Conservation (phyloP, 306 rosid species). For the Betula pendula region DNA sequence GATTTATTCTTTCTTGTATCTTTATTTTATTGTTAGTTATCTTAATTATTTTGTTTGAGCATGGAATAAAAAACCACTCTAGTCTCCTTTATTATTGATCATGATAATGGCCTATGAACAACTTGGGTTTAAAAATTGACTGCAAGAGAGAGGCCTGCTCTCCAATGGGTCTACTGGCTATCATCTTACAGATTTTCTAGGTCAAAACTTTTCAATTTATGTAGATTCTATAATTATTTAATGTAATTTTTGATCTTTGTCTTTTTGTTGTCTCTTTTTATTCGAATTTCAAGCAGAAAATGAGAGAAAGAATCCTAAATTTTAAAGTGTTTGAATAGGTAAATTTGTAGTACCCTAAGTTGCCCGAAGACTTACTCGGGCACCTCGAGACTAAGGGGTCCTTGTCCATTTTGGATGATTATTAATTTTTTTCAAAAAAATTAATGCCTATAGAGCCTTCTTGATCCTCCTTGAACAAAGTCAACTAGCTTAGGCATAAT, state of each 20-base stretch:
- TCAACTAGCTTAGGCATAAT: conserved; percentile 43
- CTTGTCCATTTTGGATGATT: conserved; percentile 12
- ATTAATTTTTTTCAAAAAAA: neutral
- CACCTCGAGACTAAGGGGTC: no score
- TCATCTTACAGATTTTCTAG: conserved; percentile 25
- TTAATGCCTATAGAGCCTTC: neutral
- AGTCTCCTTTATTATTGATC: conserved; percentile 30
- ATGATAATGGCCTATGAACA: conserved; percentile 17
- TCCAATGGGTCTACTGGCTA: conserved; percentile 19
- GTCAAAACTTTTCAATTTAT: conserved; percentile 31
- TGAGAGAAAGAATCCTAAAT: no score
- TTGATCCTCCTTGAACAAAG: conserved; percentile 32
- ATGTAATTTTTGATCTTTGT: neutral
- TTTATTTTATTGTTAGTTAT: conserved; percentile 29
- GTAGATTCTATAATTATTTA: conserved; percentile 19
- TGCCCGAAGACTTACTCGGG: no score
- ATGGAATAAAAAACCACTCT: conserved; percentile 13
- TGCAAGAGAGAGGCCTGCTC: conserved; percentile 1
- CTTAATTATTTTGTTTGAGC: conserved; percentile 23
- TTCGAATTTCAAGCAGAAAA: conserved; percentile 7
- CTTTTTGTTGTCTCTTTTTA: neutral
- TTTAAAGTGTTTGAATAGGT: no score
- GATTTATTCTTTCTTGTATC: neutral
- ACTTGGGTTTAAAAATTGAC: conserved; percentile 28
- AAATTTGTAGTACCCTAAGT: no score